These are phyloP conservation scores for Albugo candida DNA, from an alignment of 352 stramenopile species.

Conservation along the genomic window DNA sequence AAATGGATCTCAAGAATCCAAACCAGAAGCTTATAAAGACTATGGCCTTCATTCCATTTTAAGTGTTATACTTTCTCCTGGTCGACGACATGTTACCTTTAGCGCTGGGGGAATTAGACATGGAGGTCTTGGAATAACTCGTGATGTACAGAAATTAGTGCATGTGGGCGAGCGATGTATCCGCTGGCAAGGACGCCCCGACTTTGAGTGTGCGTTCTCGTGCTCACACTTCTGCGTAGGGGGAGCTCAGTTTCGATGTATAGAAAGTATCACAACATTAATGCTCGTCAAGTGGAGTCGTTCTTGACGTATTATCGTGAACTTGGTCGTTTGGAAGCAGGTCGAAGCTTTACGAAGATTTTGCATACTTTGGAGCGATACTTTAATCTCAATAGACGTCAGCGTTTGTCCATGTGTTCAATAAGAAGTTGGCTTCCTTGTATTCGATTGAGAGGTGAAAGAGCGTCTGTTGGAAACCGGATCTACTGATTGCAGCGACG, in stretches of 20 bases:
- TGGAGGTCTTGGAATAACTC: slow-evolving; percentile 67
- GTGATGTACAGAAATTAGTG: slow-evolving; percentile 52
- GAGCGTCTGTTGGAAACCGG: too few relatives aligned
- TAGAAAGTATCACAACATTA: slow-evolving; percentile 78
- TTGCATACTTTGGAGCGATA: slow-evolving; percentile 66
- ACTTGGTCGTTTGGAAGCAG: slow-evolving; percentile 61
- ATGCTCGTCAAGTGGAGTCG: slow-evolving; percentile 44
- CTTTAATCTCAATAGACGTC: slow-evolving; percentile 74
- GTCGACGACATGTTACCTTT: slow-evolving; percentile 67
- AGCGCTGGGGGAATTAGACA: slow-evolving; percentile 37
- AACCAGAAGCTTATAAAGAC: slow-evolving; percentile 59
- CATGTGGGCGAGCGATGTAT: slow-evolving; percentile 29
- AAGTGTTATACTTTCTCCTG: slow-evolving; percentile 71
- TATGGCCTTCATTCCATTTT: slow-evolving; percentile 56
- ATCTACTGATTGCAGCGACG: too few relatives aligned
- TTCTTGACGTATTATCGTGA: slow-evolving; percentile 76
- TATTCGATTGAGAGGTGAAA: too few relatives aligned
- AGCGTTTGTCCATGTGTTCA: slow-evolving; percentile 64
- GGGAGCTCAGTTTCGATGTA: slow-evolving; percentile 72
- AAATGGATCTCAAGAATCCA: slow-evolving; percentile 3
- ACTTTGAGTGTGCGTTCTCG: too few relatives aligned
- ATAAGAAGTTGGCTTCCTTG: slow-evolving; percentile 34
- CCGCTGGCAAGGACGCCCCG: too few relatives aligned
- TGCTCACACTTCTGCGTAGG: slow-evolving; percentile 33
- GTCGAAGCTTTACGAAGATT: slow-evolving; percentile 30